Evolutionary conservation across 2,329 filamentous ascomycete genomes (phyloP).

Genomic region (Fusarium sambucinum): DNA sequence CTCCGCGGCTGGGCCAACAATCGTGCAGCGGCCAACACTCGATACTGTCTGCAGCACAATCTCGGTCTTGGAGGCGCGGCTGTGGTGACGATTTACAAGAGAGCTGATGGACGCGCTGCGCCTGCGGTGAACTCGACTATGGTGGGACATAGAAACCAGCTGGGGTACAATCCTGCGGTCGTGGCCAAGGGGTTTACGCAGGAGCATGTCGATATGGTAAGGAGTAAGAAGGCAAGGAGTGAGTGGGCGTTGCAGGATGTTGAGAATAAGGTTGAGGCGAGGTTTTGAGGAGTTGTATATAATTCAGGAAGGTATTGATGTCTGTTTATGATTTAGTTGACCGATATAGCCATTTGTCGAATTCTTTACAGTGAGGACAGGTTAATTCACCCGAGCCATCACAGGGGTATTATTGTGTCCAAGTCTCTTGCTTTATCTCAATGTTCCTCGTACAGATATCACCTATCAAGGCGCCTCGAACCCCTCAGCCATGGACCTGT

Average conservation of each 20-base stretch:
- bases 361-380: neutral
- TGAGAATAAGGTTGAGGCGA: constrained; percentile 56
- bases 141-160: constrained; percentile 73
- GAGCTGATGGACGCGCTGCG: constrained; percentile 79
- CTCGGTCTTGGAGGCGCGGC: constrained; percentile 90
- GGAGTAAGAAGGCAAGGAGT: constrained; percentile 73
- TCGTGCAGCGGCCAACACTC: constrained; percentile 75
- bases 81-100: constrained; percentile 89
- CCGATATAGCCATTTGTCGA: neutral
- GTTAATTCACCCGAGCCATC: neutral
- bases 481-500: neutral
- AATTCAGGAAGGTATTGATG: neutral
- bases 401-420: neutral
- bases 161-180: constrained; percentile 93
- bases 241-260: constrained; percentile 83
- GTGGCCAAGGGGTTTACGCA: constrained; percentile 89
- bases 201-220: constrained; percentile 77
- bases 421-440: neutral
- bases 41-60: constrained; percentile 88
- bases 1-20: constrained; percentile 97
- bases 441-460: neutral
- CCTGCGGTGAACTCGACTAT: constrained; percentile 69
- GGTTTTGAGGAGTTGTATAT: constrained; percentile 46
- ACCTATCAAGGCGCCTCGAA: neutral
- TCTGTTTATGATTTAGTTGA: neutral